A percentile compares a stretch with the other conserved stretches of the same genome.
Conservation (phyloP, 805 yeast genomes). For the Metahyphopichia silvanorum region DNA sequence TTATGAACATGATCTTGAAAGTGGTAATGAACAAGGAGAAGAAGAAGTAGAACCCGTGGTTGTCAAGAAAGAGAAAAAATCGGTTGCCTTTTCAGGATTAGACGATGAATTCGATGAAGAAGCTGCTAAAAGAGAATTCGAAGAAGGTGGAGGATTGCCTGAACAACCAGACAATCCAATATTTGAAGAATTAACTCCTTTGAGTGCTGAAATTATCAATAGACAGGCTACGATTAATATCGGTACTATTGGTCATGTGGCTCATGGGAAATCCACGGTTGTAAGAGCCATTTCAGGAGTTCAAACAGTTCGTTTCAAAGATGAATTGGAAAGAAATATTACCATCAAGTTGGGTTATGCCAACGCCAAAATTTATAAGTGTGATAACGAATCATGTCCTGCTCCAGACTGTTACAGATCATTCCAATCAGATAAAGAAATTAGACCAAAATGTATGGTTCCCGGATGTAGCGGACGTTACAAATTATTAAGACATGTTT, state of each 20-base stretch:
- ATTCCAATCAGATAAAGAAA: slow-evolving; percentile 91
- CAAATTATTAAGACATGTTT: slow-evolving; percentile 89
- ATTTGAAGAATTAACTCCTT: slow-evolving; percentile 74
- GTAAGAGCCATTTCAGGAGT: slow-evolving; percentile 97
- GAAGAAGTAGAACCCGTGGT: slow-evolving; percentile 42
- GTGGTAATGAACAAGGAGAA: slow-evolving; percentile 42
- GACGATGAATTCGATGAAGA: slow-evolving; percentile 71
- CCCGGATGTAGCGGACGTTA: slow-evolving; percentile 89
- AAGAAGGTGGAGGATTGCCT: slow-evolving; percentile 98
- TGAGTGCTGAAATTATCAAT: slow-evolving; percentile 92
- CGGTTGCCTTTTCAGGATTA: slow-evolving; percentile 79
- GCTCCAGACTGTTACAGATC: slow-evolving; percentile 95
- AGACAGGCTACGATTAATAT: slow-evolving; percentile 99
- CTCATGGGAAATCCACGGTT: slow-evolving; percentile 92
- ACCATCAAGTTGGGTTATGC: slow-evolving; percentile 99
- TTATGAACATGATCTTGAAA: slow-evolving; percentile 51
- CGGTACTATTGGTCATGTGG: slow-evolving; percentile 96
- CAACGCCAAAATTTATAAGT: slow-evolving; percentile 95
- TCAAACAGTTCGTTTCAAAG: slow-evolving; percentile 98
- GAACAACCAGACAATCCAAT: slow-evolving; percentile 93
- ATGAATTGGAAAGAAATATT: slow-evolving; percentile 97
- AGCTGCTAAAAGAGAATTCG: slow-evolving; percentile 77
- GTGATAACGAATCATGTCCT: slow-evolving; percentile 81
- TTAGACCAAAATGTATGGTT: slow-evolving; percentile 86
- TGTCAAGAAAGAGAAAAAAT: slow-evolving; percentile 51